Evolutionary conservation across 805 yeast genomes (phyloP).

Genomic region (Komagataella populi): DNA sequence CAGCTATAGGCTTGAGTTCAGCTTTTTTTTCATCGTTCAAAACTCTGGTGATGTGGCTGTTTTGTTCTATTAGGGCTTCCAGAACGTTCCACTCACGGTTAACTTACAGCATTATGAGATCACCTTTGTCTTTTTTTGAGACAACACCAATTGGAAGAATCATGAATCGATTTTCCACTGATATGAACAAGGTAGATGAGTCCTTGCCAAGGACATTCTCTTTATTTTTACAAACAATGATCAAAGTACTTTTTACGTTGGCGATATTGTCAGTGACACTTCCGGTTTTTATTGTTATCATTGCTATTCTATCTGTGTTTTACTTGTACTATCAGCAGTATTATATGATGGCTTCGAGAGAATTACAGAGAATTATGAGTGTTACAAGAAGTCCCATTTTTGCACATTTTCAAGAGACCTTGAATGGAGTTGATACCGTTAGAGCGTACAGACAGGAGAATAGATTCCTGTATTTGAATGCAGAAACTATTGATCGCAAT

Average conservation of each 20-base stretch:
- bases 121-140: conserved; percentile 60
- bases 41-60: conserved; percentile 33
- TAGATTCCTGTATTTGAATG: conserved; percentile 47
- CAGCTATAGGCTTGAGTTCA: conserved; percentile 38
- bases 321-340: conserved; percentile 61
- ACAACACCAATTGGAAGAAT: conserved; percentile 59
- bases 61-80: conserved; percentile 44
- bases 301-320: conserved; percentile 32
- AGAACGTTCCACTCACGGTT: conserved; percentile 39
- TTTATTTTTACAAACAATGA: conserved; percentile 27
- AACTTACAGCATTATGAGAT: conserved; percentile 36
- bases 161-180: conserved; percentile 52
- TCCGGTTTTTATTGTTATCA: conserved; percentile 39
- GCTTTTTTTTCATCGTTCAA: conserved; percentile 32
- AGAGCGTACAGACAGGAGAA: conserved; percentile 59
- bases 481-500: conserved; percentile 33
- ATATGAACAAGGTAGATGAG: conserved; percentile 42
- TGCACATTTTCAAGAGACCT: conserved; percentile 72
- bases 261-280: conserved; percentile 36
- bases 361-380: conserved; percentile 60
- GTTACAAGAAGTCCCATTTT: conserved; percentile 64
- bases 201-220: conserved; percentile 40
- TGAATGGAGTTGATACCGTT: conserved; percentile 67
- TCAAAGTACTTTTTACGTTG: conserved; percentile 35
- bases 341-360: conserved; percentile 62